Conservation (phyloP, 352 stramenopile species). For the Phytopythium aichiense region DNA sequence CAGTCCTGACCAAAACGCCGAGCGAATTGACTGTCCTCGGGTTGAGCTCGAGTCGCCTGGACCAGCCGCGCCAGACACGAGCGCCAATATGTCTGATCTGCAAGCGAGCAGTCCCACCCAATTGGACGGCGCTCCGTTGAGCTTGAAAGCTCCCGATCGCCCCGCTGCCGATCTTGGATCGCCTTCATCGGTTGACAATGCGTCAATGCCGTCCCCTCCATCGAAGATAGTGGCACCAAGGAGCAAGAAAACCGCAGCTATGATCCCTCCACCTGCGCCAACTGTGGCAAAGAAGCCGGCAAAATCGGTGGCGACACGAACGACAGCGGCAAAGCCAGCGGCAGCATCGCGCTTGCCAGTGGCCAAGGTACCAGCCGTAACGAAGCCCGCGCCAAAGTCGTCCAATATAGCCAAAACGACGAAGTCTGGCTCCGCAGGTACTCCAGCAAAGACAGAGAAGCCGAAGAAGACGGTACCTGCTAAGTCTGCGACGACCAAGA, state of each 20-base stretch:
- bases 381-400: neutral
- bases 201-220: neutral
- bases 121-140: neutral
- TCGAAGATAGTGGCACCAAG: neutral
- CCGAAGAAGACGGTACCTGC: neutral
- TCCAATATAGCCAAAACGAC: neutral
- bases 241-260: neutral
- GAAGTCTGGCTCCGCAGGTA: neutral
- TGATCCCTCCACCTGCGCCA: neutral
- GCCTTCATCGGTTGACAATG: neutral
- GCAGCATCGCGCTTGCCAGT: neutral
- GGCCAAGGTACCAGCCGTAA: neutral
- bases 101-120: neutral
- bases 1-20: neutral
- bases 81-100: neutral
- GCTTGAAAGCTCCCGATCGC: neutral
- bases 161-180: neutral
- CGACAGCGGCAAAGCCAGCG: neutral
- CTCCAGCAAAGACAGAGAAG: neutral
- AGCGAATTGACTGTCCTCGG: neutral
- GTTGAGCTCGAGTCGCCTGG: neutral
- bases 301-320: neutral
- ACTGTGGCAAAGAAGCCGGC: neutral
- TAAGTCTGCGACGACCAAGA: constrained; percentile 4
- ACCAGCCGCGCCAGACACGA: neutral